Evolutionary conservation across 345 rosid genomes (phyloP).

Genomic region (Brassica carinata): DNA sequence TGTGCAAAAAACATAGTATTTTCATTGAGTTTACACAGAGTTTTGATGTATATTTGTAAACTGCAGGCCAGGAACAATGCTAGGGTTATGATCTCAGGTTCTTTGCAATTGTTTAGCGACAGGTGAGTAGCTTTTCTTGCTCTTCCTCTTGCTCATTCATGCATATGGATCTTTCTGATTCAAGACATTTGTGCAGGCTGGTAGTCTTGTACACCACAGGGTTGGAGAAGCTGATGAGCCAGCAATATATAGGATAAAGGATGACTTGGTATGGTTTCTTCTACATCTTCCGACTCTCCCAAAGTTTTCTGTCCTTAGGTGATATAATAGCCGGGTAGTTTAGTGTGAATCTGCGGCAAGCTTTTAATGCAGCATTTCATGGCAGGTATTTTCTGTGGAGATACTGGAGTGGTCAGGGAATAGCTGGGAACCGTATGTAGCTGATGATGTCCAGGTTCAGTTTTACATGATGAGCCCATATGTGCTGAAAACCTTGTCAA

Average conservation of each 20-base stretch:
- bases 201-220: slow-evolving; percentile 53
- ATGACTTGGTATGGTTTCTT: slow-evolving; percentile 53
- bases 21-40: slow-evolving; percentile 1
- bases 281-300: slow-evolving; percentile 9
- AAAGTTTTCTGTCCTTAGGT: background rate
- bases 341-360: slow-evolving; percentile 13
- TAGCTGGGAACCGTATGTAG: slow-evolving; percentile 70
- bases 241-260: slow-evolving; percentile 66
- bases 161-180: slow-evolving; percentile 33
- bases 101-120: slow-evolving; percentile 63
- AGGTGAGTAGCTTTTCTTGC: slow-evolving; percentile 39
- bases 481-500: slow-evolving; percentile 60
- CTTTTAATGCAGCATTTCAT: slow-evolving; percentile 14
- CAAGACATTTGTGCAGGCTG: slow-evolving; percentile 48
- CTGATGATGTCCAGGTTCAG: slow-evolving; percentile 68
- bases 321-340: background rate
- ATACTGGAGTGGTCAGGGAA: slow-evolving; percentile 70
- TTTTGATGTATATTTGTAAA: background rate
- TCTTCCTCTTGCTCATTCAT: background rate
- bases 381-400: slow-evolving; percentile 62
- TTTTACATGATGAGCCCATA: slow-evolving; percentile 83
- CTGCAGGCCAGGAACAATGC: slow-evolving; percentile 82
- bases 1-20: background rate
- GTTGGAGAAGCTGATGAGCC: slow-evolving; percentile 65
- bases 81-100: slow-evolving; percentile 64